These are phyloP conservation scores for Eleusine coracana DNA, from an alignment of 176 grass and related monocot species.

Conservation along the genomic window DNA sequence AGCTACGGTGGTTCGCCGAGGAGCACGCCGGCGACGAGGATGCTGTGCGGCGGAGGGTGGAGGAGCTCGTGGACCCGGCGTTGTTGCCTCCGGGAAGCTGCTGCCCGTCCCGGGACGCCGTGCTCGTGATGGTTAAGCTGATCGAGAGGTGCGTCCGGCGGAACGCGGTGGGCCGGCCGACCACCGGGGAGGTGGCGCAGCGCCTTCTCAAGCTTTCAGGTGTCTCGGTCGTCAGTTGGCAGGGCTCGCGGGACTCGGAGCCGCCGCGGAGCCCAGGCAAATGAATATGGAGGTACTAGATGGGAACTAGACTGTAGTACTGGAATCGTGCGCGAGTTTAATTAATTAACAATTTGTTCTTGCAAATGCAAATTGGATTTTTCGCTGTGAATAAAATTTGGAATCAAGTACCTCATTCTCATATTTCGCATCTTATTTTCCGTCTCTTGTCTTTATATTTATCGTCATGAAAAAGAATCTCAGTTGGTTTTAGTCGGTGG, in stretches of 20 bases:
- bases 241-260: constrained; percentile 16
- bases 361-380: too few relatives aligned
- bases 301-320: too few relatives aligned
- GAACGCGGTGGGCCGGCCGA: constrained; percentile 42
- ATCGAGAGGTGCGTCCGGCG: constrained; percentile 57
- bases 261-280: constrained; percentile 44
- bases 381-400: too few relatives aligned
- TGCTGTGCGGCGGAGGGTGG: constrained; percentile 35
- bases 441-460: too few relatives aligned
- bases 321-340: too few relatives aligned
- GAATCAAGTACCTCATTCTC: too few relatives aligned
- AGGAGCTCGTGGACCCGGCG: constrained; percentile 63
- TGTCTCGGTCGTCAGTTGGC: constrained; percentile 35
- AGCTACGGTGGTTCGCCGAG: background rate
- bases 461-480: too few relatives aligned
- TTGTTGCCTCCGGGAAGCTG: constrained; percentile 46
- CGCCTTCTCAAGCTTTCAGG: constrained; percentile 45
- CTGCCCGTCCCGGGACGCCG: constrained; percentile 40
- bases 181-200: constrained; percentile 60
- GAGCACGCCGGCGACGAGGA: background rate
- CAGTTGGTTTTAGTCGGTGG: too few relatives aligned
- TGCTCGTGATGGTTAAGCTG: constrained; percentile 46
- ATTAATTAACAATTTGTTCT: too few relatives aligned
- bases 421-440: too few relatives aligned
- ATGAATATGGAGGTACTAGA: background rate